These are phyloP conservation scores for Coprinopsis strossmayeri DNA, from an alignment of 768 basidiomycete species.

Conservation along the genomic window DNA sequence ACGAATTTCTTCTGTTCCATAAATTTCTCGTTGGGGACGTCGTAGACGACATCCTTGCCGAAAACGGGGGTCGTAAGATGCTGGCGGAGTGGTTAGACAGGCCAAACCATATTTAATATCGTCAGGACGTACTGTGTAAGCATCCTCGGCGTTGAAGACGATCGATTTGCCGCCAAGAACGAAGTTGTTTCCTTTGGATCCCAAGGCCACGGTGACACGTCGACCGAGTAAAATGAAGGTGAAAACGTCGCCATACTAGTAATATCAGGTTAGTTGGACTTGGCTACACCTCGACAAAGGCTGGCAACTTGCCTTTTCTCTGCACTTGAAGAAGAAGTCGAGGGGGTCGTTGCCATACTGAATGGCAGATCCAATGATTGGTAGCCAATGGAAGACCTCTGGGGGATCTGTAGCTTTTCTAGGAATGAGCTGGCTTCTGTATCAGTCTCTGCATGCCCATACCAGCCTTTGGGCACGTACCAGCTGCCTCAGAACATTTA, in stretches of 20 bases:
- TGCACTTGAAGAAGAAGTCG: constrained; percentile 74
- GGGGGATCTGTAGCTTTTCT: constrained; percentile 73
- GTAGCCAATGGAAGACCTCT: constrained; percentile 88
- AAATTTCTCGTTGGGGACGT: constrained; percentile 90
- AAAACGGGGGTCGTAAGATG: constrained; percentile 92
- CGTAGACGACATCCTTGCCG: constrained; percentile 96
- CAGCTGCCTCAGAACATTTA: constrained; percentile 77
- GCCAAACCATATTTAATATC: not conserved
- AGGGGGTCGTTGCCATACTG: constrained; percentile 91
- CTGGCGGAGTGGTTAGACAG: constrained; percentile 28
- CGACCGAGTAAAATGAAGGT: constrained; percentile 90
- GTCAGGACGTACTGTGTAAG: constrained; percentile 65
- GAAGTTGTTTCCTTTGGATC: constrained; percentile 90
- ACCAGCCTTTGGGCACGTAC: constrained; percentile 36
- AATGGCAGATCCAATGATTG: constrained; percentile 84
- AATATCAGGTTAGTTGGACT: not conserved
- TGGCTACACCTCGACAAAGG: not conserved
- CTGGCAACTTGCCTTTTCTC: constrained; percentile 55
- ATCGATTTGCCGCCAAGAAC: constrained; percentile 90
- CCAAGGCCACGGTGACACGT: constrained; percentile 84
- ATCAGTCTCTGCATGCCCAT: not conserved
- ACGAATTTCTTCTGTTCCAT: constrained; percentile 99
- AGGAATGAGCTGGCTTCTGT: constrained; percentile 48
- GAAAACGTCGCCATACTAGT: constrained; percentile 93
- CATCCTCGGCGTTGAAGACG: constrained; percentile 92